Evolutionary conservation across 768 basidiomycete species (phyloP).

Genomic region (Glaciozyma antarctica): DNA sequence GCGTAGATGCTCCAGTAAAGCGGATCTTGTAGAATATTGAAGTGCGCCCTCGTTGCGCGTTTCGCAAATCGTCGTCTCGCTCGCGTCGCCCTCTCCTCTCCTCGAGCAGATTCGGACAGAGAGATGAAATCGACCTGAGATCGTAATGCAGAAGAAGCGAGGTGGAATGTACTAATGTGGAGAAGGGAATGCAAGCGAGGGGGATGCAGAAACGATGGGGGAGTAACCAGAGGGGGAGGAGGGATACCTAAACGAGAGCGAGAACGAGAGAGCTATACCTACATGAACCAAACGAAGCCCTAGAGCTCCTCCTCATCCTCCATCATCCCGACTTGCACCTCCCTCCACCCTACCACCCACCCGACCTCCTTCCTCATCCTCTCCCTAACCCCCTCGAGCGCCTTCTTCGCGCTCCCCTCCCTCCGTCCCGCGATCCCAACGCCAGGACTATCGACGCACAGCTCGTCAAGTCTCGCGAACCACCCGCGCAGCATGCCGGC

Average conservation of each 20-base stretch:
- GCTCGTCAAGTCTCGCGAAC: slow-evolving; percentile 27
- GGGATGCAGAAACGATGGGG: not conserved
- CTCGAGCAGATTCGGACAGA: too few species aligned
- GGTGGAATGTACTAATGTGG: too few species aligned
- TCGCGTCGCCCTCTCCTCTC: too few species aligned
- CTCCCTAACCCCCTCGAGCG: slow-evolving; percentile 31
- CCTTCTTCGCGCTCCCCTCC: slow-evolving; percentile 13
- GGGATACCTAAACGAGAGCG: too few species aligned
- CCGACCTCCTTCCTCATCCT: slow-evolving; percentile 31
- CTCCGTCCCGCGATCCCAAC: not conserved
- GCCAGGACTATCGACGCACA: not conserved
- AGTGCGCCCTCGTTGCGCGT: too few species aligned
- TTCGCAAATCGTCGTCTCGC: too few species aligned
- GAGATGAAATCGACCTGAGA: too few species aligned
- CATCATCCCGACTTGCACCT: not conserved
- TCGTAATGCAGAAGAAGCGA: too few species aligned
- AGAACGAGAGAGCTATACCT: not conserved
- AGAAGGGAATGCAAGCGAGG: too few species aligned
- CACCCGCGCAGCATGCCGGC: slow-evolving; percentile 18
- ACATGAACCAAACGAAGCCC: not conserved
- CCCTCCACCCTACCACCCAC: slow-evolving; percentile 29
- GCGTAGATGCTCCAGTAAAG: not conserved
- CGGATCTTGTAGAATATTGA: too few species aligned
- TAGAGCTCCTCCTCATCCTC: slow-evolving; percentile 16
- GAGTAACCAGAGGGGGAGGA: too few species aligned